A percentile compares a stretch with the other conserved stretches of the same genome.
These are phyloP conservation scores for Paulownia fortunei DNA, from an alignment of 257 asterid species.

Conservation along the genomic window DNA sequence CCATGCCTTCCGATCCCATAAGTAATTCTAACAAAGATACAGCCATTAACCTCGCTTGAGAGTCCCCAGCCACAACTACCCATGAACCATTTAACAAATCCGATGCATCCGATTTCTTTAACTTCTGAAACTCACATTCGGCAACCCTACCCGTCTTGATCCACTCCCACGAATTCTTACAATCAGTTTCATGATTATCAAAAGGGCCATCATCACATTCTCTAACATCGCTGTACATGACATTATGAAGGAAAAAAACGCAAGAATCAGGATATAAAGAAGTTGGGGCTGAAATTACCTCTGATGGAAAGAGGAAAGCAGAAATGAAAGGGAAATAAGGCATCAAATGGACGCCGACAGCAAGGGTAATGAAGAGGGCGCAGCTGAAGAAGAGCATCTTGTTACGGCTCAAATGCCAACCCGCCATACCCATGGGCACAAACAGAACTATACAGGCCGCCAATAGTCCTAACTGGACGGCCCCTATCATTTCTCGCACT, in stretches of 20 bases:
- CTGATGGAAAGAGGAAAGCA: constrained; percentile 44
- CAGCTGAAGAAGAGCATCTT: constrained; percentile 95
- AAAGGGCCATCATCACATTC: constrained; percentile 41
- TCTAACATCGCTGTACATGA: constrained; percentile 34
- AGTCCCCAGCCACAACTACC: constrained; percentile 94
- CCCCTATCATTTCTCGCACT: constrained; percentile 70
- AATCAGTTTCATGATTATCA: constrained; percentile 23
- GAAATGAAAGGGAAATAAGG: constrained; percentile 81
- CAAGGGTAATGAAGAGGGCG: constrained; percentile 94
- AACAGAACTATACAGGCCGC: constrained; percentile 91
- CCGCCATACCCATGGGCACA: constrained; percentile 98
- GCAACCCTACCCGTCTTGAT: constrained; percentile 42
- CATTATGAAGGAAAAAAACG: constrained; percentile 62
- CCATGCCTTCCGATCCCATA: constrained; percentile 63
- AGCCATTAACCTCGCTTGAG: constrained; percentile 83
- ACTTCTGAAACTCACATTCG: constrained; percentile 78
- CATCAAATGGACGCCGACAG: constrained; percentile 89
- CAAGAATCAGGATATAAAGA: constrained; percentile 64
- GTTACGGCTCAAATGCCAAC: constrained; percentile 98
- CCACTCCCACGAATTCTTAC: constrained; percentile 80
- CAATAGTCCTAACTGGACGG: constrained; percentile 81
- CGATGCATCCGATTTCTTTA: constrained; percentile 66
- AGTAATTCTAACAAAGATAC: constrained; percentile 80
- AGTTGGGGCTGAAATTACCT: constrained; percentile 41
- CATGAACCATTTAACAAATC: constrained; percentile 92